phyloP scores from a whole-genome alignment of 2,329 filamentous ascomycete genomes.

The Trichoderma citrinoviride region DNA sequence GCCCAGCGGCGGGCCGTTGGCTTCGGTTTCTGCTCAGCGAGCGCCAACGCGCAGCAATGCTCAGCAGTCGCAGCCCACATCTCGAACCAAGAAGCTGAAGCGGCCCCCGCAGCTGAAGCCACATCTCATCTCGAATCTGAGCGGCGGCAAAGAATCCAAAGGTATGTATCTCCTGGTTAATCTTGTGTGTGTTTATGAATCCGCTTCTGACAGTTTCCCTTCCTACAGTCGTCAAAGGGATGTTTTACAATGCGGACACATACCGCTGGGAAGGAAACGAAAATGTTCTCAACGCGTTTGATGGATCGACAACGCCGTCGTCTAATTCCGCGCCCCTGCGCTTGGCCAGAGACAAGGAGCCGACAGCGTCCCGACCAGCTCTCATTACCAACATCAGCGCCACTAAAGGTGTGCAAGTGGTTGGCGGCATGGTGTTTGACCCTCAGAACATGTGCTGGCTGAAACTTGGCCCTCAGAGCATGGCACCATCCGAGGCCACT shows the following conservation, averaged over 20 bases:
- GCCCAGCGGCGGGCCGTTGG: constrained; percentile 52
- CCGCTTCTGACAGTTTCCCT: constrained; percentile 30
- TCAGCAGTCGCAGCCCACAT: constrained; percentile 42
- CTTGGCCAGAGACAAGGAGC: constrained; percentile 55
- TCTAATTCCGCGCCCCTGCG: constrained; percentile 40
- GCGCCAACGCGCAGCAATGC: constrained; percentile 50
- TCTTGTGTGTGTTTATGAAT: not conserved
- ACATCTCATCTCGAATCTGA: constrained; percentile 83
- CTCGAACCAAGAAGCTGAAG: constrained; percentile 56
- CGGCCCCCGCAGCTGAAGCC: constrained; percentile 69
- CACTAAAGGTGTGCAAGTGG: constrained; percentile 84
- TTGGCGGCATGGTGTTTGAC: constrained; percentile 98
- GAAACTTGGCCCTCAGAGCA: constrained; percentile 59
- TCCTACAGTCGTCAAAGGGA: constrained; percentile 77
- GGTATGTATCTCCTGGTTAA: constrained; percentile 53
- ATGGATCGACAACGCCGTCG: constrained; percentile 57
- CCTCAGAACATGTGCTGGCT: constrained; percentile 97
- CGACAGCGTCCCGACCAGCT: constrained; percentile 63
- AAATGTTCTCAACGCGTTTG: constrained; percentile 76
- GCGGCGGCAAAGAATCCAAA: constrained; percentile 70
- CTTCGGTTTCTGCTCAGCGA: constrained; percentile 55
- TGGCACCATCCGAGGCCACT: constrained; percentile 45
- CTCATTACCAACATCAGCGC: constrained; percentile 88
- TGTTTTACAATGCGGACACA: constrained; percentile 88
- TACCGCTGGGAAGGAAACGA: constrained; percentile 97